A percentile compares a stretch with the other conserved stretches of the same genome.
Conservation (phyloP, 2,329 filamentous ascomycete genomes). For the Aspergillus ibericus region DNA sequence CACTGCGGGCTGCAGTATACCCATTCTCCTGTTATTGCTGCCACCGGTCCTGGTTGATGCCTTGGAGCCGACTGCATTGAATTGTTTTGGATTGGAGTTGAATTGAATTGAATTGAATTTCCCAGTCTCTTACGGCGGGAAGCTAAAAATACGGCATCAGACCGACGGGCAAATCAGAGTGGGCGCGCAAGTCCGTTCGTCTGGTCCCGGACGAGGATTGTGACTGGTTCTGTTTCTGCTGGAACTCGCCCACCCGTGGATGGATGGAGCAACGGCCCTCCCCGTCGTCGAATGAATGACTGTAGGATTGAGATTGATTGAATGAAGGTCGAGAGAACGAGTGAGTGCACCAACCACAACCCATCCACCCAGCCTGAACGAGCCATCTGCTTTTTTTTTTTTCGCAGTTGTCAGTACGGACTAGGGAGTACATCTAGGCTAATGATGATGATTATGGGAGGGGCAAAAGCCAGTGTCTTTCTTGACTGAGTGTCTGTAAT, state of each 20-base stretch:
- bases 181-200: neutral
- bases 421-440: no score
- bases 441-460: no score
- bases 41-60: neutral
- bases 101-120: neutral
- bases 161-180: neutral
- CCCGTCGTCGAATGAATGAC: constrained; percentile 8
- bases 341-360: neutral
- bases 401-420: no score
- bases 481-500: constrained; percentile 8
- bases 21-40: neutral
- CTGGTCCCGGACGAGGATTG: constrained; percentile 11
- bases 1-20: neutral
- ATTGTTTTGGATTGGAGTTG: no score
- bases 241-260: neutral
- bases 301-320: neutral
- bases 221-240: constrained; percentile 11
- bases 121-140: constrained; percentile 22
- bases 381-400: no score
- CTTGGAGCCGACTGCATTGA: no score
- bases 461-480: neutral
- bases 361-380: no score
- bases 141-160: constrained; percentile 13
- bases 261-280: neutral
- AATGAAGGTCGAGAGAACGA: neutral